Evolutionary conservation across 139 green algal species (phyloP).

Genomic region (Marvania coccoides): DNA sequence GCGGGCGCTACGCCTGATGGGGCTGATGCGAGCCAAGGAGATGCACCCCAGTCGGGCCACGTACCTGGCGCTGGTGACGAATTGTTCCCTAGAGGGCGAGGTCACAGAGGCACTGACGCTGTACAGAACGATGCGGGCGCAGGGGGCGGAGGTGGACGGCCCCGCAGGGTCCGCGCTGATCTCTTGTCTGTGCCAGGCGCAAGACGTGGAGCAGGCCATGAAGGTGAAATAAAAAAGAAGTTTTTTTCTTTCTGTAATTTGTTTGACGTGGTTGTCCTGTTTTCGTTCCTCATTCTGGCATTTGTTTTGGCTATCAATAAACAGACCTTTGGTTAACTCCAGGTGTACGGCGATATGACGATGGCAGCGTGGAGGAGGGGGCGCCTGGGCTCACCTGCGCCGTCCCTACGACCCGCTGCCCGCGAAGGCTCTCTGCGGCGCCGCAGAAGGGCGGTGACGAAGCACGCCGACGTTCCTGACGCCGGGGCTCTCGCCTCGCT

Average conservation of each 20-base stretch:
- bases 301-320: too few relatives aligned
- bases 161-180: slow-evolving; percentile 41
- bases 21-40: slow-evolving; percentile 32
- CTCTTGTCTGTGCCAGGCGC: slow-evolving; percentile 33
- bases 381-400: too few relatives aligned
- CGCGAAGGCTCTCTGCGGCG: background rate
- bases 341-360: slow-evolving; percentile 45
- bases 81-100: slow-evolving; percentile 23
- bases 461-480: slow-evolving; percentile 27
- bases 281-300: too few relatives aligned
- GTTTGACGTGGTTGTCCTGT: too few relatives aligned
- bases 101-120: background rate
- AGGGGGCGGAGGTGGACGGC: slow-evolving; percentile 15
- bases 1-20: slow-evolving; percentile 43
- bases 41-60: slow-evolving; percentile 26
- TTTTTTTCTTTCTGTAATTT: too few relatives aligned
- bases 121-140: slow-evolving; percentile 12
- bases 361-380: slow-evolving; percentile 3
- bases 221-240: too few relatives aligned
- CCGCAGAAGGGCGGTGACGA: background rate
- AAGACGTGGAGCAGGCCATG: slow-evolving; percentile 23
- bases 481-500: slow-evolving; percentile 24
- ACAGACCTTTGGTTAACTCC: too few relatives aligned
- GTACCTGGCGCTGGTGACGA: slow-evolving; percentile 29
- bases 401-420: background rate